phyloP scores from a whole-genome alignment of 768 basidiomycete species.

The Lyophyllum atratum region DNA sequence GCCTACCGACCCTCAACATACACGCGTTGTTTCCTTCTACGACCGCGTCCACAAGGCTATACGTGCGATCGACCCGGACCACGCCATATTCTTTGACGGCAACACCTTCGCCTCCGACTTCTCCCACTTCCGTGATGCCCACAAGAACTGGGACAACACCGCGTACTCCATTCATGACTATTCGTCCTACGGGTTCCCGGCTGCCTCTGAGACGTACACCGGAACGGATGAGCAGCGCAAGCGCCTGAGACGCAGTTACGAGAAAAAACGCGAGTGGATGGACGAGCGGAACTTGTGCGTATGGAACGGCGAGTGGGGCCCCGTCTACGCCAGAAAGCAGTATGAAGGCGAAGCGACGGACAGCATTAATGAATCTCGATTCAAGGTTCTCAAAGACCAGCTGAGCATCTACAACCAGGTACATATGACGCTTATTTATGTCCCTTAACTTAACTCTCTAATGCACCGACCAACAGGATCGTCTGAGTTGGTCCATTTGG shows the following conservation, averaged over 20 bases:
- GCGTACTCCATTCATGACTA: slow-evolving; percentile 84
- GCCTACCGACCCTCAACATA: slow-evolving; percentile 70
- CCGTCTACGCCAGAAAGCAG: slow-evolving; percentile 70
- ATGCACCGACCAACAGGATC: slow-evolving; percentile 46
- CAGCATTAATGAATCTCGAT: slow-evolving; percentile 63
- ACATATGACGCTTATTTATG: neutral
- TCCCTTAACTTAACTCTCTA: neutral
- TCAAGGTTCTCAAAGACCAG: slow-evolving; percentile 72
- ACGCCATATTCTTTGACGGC: slow-evolving; percentile 80
- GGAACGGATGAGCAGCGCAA: slow-evolving; percentile 52
- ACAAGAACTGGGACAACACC: slow-evolving; percentile 66
- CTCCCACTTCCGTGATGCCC: slow-evolving; percentile 66
- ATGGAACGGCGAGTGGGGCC: slow-evolving; percentile 86
- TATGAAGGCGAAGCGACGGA: slow-evolving; percentile 63
- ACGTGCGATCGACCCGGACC: slow-evolving; percentile 66
- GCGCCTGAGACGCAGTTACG: slow-evolving; percentile 58
- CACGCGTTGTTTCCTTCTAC: slow-evolving; percentile 67
- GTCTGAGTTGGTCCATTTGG: slow-evolving; percentile 84
- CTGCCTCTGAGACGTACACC: slow-evolving; percentile 53
- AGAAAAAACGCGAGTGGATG: slow-evolving; percentile 81
- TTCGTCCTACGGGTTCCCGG: slow-evolving; percentile 71
- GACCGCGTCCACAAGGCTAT: slow-evolving; percentile 69
- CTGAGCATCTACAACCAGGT: slow-evolving; percentile 70
- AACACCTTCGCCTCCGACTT: slow-evolving; percentile 86
- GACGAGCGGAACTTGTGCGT: slow-evolving; percentile 64